These are phyloP conservation scores for Neckera pumila DNA, from an alignment of 225 moss, liverwort and hornwort species.

Conservation along the genomic window DNA sequence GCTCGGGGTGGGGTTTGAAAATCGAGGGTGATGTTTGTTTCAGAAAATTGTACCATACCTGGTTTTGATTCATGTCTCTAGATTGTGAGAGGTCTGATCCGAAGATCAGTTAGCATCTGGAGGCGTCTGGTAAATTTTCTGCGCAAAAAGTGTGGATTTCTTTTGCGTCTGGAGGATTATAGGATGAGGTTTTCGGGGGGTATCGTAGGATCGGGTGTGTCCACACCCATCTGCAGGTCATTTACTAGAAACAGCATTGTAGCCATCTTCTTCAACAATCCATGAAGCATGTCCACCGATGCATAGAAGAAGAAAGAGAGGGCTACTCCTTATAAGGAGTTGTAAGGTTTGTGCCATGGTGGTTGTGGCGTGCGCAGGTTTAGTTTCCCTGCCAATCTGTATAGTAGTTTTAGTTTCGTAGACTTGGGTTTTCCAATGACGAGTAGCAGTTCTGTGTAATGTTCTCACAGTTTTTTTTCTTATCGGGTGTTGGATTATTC, in stretches of 20 bases:
- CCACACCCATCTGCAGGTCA: not conserved
- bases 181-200: not conserved
- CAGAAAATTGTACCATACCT: slow-evolving; percentile 1
- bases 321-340: not conserved
- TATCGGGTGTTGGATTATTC: not conserved
- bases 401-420: not conserved
- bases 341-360: not conserved
- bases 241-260: not conserved
- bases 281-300: not conserved
- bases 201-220: not conserved
- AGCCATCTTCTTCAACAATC: not conserved
- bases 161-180: not conserved
- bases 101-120: not conserved
- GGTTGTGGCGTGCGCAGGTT: not conserved
- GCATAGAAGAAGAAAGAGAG: not conserved
- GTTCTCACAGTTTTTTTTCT: not conserved
- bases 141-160: not conserved
- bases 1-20: not conserved
- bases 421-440: not conserved
- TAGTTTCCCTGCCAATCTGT: not conserved
- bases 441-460: not conserved
- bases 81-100: not conserved
- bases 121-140: not conserved
- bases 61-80: not conserved
- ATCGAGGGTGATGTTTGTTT: not conserved